Conservation (phyloP, 768 basidiomycete genomes). For the Pisolithus microcarpus region DNA sequence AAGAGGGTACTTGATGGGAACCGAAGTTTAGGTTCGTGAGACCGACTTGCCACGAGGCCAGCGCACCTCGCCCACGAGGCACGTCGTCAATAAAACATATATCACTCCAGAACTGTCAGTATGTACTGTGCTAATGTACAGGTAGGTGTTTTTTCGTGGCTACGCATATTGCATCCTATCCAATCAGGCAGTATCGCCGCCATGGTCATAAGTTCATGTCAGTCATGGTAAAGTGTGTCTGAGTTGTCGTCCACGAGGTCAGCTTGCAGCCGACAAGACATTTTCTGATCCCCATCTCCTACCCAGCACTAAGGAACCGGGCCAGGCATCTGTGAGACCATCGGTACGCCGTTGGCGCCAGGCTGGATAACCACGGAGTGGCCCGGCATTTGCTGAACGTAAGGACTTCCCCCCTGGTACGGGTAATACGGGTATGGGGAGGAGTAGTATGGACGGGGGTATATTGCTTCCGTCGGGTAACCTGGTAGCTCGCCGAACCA, state of each 20-base stretch:
- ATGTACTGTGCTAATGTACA: too few relatives aligned
- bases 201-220: too few relatives aligned
- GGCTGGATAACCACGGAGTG: constrained; percentile 66
- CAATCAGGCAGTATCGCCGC: too few relatives aligned
- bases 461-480: constrained; percentile 30
- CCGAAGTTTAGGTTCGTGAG: constrained; percentile 1
- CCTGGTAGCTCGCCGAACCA: constrained; percentile 74
- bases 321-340: constrained; percentile 53
- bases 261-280: too few relatives aligned
- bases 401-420: constrained; percentile 29
- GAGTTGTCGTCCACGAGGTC: too few relatives aligned
- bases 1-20: constrained; percentile 24
- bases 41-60: constrained; percentile 12
- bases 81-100: constrained; percentile 2
- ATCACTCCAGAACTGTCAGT: too few relatives aligned
- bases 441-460: constrained; percentile 12
- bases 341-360: constrained; percentile 50
- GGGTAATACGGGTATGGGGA: constrained; percentile 28
- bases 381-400: constrained; percentile 47
- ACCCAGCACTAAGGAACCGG: constrained; percentile 11
- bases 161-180: too few relatives aligned
- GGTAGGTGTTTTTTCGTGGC: too few relatives aligned
- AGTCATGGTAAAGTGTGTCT: too few relatives aligned
- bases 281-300: background rate
- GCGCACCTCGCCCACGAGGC: constrained; percentile 7